Evolutionary conservation across 108 stramenopile genomes (phyloP).

Genomic region (Skeletonema grethae): DNA sequence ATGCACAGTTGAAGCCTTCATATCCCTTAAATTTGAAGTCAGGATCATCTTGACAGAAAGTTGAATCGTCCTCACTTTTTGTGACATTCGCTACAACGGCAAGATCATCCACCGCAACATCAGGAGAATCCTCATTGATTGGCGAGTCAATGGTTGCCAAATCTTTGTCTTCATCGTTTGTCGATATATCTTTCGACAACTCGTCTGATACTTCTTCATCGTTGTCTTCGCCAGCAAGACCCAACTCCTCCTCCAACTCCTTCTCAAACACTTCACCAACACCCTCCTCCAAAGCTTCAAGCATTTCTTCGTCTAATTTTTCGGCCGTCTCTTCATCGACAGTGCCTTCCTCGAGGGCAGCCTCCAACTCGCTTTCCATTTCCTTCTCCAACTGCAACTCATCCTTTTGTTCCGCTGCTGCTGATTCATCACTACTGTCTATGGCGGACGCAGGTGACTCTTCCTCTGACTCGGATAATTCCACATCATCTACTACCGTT

Average conservation of each 20-base stretch:
- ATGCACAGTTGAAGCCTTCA: slow-evolving; percentile 31
- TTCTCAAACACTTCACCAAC: not conserved
- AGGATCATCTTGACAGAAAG: slow-evolving; percentile 10
- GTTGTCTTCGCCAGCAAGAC: not conserved
- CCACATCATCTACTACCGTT: not conserved
- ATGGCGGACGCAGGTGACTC: no score
- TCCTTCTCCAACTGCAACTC: slow-evolving; percentile 13
- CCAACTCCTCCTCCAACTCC: slow-evolving; percentile 7
- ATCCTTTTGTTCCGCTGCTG: not conserved
- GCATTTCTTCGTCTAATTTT: slow-evolving; percentile 14
- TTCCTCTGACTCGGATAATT: not conserved
- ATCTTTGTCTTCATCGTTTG: not conserved
- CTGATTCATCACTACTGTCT: not conserved
- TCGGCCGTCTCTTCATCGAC: slow-evolving; percentile 13
- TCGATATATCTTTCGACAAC: not conserved
- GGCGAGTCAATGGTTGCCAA: slow-evolving; percentile 10
- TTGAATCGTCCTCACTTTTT: not conserved
- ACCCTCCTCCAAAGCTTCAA: slow-evolving; percentile 20
- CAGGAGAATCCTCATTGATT: not conserved
- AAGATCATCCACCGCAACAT: not conserved
- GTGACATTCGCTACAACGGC: not conserved
- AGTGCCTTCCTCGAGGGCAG: slow-evolving; percentile 4
- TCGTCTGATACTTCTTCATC: not conserved
- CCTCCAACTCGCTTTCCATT: slow-evolving; percentile 8
- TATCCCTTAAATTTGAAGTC: slow-evolving; percentile 28